Percentiles rank a stretch among this genome's conserved stretches.
phyloP scores from a whole-genome alignment of 2,329 filamentous ascomycete species.

The Setomelanomma holmii region DNA sequence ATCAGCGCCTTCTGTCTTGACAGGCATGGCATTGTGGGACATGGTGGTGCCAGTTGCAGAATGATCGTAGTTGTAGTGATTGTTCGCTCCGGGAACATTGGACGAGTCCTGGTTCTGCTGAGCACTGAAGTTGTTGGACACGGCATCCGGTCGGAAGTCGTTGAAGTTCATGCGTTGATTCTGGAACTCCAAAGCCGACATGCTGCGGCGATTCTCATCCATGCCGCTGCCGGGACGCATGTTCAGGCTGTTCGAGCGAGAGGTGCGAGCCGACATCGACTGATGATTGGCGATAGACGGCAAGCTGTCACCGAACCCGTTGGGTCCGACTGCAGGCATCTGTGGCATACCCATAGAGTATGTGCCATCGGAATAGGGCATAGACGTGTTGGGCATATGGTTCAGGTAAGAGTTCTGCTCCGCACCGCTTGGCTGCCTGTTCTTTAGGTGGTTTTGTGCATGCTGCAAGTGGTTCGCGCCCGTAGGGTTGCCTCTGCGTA shows the following conservation, averaged over 20 bases:
- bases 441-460: slow-evolving; percentile 84
- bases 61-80: slow-evolving; percentile 44
- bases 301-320: slow-evolving; percentile 47
- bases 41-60: slow-evolving; percentile 37
- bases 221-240: slow-evolving; percentile 51
- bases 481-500: slow-evolving; percentile 92
- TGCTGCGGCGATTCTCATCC: slow-evolving; percentile 47
- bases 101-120: slow-evolving; percentile 36
- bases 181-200: slow-evolving; percentile 45
- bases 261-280: slow-evolving; percentile 57
- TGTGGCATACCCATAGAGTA: slow-evolving; percentile 46
- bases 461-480: slow-evolving; percentile 94
- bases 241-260: slow-evolving; percentile 56
- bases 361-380: slow-evolving; percentile 41
- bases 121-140: slow-evolving; percentile 33
- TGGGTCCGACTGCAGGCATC: slow-evolving; percentile 41
- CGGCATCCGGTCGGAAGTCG: slow-evolving; percentile 43
- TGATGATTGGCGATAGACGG: slow-evolving; percentile 49
- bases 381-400: slow-evolving; percentile 42
- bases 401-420: slow-evolving; percentile 48
- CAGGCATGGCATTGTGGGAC: slow-evolving; percentile 43
- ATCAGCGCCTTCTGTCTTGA: slow-evolving; percentile 43
- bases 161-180: slow-evolving; percentile 45
- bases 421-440: slow-evolving; percentile 39
- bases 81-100: slow-evolving; percentile 26